These are phyloP conservation scores for Cardiospermum halicacabum DNA, from an alignment of 345 rosid species.

Conservation along the genomic window DNA sequence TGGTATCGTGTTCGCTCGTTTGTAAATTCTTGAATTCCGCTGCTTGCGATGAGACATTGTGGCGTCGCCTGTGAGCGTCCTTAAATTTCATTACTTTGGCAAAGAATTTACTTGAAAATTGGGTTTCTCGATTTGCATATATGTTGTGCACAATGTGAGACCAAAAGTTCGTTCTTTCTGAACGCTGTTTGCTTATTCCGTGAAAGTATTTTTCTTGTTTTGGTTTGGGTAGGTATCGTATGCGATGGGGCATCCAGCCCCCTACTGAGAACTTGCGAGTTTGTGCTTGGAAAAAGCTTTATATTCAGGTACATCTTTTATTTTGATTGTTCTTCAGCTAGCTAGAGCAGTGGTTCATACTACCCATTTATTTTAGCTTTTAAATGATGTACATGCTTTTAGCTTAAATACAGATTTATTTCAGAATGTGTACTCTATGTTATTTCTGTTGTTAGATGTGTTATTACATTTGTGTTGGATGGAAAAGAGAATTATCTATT, in stretches of 20 bases:
- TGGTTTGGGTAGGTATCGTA: constrained; percentile 44
- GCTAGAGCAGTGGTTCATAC: not conserved
- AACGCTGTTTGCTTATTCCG: not conserved
- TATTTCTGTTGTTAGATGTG: constrained; percentile 1
- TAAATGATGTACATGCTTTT: not conserved
- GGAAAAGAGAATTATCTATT: not conserved
- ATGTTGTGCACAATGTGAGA: not conserved
- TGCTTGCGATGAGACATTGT: constrained; percentile 83
- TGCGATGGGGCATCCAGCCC: constrained; percentile 79
- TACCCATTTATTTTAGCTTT: not conserved
- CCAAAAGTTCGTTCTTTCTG: not conserved
- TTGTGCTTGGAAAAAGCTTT: constrained; percentile 89
- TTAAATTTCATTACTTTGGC: no score
- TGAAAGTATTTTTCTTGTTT: no score
- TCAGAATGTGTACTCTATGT: not conserved
- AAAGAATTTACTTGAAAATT: not conserved
- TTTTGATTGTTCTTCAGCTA: not conserved
- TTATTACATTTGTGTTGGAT: constrained; percentile 9
- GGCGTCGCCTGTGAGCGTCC: constrained; percentile 90
- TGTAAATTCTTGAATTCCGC: constrained; percentile 72
- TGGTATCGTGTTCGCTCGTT: constrained; percentile 71
- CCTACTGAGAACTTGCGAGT: constrained; percentile 56
- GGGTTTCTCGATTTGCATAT: not conserved
- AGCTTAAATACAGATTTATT: not conserved
- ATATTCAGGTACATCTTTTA: constrained; percentile 55